These are phyloP conservation scores for Saposhnikovia divaricata DNA, from an alignment of 129 eudicot species.

Conservation along the genomic window DNA sequence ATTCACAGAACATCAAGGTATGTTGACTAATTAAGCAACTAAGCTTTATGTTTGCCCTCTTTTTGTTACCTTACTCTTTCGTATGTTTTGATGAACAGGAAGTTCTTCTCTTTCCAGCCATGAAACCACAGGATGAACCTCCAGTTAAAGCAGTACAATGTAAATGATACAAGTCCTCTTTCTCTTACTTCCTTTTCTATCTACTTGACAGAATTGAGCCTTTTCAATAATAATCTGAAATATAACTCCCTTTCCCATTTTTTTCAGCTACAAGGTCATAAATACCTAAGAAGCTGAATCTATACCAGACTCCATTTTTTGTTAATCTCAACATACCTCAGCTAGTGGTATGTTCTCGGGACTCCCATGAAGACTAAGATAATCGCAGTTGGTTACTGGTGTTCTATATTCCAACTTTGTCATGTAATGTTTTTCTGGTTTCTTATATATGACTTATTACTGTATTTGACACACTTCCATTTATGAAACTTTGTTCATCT, in stretches of 20 bases:
- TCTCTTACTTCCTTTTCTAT: neutral
- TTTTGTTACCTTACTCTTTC: neutral
- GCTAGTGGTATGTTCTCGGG: neutral
- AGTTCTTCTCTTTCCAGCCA: constrained; percentile 81
- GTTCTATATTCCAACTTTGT: neutral
- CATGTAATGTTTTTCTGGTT: neutral
- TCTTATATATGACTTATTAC: neutral
- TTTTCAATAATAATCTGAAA: neutral
- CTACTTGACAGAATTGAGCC: neutral
- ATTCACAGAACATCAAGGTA: constrained; percentile 93
- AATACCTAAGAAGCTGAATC: neutral
- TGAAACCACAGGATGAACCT: constrained; percentile 87
- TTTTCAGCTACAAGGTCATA: neutral
- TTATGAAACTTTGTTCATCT: neutral
- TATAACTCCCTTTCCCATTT: neutral
- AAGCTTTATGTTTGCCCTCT: neutral
- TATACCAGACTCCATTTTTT: neutral
- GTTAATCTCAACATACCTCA: neutral
- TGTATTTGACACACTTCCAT: neutral
- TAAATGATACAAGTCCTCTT: neutral
- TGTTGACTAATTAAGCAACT: neutral
- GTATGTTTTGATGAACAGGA: constrained; percentile 40
- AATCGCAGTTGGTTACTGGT: neutral
- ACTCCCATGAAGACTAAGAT: neutral
- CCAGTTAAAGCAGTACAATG: constrained; percentile 34